Evolutionary conservation across 352 stramenopile species (phyloP), one percentile per base, ranked within the genome.

Genomic region (Pythium oligandrum): DNA sequence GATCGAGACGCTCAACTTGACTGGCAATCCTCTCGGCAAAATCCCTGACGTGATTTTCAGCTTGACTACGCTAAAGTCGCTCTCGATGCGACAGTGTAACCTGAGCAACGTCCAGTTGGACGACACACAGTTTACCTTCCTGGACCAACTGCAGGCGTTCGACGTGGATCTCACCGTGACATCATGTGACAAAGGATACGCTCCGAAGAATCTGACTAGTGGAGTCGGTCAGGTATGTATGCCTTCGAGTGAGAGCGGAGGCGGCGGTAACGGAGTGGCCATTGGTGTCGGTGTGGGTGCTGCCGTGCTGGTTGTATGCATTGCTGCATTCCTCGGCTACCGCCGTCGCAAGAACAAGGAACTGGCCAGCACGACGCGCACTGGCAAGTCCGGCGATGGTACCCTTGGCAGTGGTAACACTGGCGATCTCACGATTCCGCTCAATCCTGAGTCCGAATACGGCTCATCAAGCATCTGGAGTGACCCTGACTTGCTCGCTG

Each of bases 391-490:
- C 7, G 38, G 12, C 38, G 38, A 8, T 12, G 38, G 12, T 42
- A 12, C 12, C 12, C 12, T 12, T 12, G 7, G 38, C 38, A 12
- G 38, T 42, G 38, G 38, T 0, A 42, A 71, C 36, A 62, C 51
- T 3, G 71, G 60, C 8, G 66, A 75, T 31, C 61, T 81, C 12
- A 61, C 57, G 2, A 66, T 61, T 11, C 69, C 60, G 55, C 61
- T 79, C 32, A 67, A 57, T n/a, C 59, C 43, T 5, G 60, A 61
- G 6, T 66, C 71, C 32, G 73, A 69, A 17, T 66, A 61, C 36
- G 64, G 64, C 7, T 79, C 75, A 12, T 75, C 76, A 4, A 61
- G 53, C 43, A 83, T 90, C 55, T 86, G 77, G 75, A 70, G 82
- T 43, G 79, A 90, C 35, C 69, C 72, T 4, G 74, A 88, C 40